phyloP scores from a whole-genome alignment of 225 moss, liverwort and hornwort species.

The Polytrichum formosum region DNA sequence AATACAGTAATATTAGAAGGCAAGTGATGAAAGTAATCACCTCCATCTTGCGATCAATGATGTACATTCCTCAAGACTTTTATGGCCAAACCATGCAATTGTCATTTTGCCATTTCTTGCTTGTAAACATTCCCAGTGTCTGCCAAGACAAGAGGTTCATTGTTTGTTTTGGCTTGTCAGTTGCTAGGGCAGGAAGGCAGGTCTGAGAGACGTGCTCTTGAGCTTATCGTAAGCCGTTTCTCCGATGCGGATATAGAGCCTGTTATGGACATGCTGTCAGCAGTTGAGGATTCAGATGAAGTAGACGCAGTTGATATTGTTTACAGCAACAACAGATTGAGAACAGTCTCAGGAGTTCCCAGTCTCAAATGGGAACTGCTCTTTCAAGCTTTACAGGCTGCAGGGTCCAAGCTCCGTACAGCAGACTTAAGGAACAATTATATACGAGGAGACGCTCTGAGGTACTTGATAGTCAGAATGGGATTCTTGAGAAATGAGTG shows the following conservation, averaged over 20 bases:
- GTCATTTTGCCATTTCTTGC: no score
- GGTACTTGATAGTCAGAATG: conserved; percentile 23
- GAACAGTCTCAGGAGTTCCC: conserved; percentile 6
- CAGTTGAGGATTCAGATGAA: conserved; percentile 32
- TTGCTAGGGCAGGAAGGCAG: conserved; percentile 32
- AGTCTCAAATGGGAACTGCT: conserved; percentile 57
- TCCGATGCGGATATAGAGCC: conserved; percentile 55
- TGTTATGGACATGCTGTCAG: conserved; percentile 51
- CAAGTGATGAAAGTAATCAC: no score
- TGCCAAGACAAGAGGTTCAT: conserved; percentile 11
- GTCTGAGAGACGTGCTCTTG: conserved; percentile 38
- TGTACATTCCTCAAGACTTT: no score
- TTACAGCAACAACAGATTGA: conserved; percentile 25
- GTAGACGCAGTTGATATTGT: conserved; percentile 60
- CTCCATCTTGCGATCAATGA: no score
- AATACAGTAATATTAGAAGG: no score
- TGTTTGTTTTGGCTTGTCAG: conserved; percentile 26
- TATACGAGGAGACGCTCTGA: conserved; percentile 60
- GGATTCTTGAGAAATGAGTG: no score
- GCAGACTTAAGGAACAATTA: conserved; percentile 56
- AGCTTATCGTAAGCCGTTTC: conserved; percentile 50
- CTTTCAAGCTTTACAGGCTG: conserved; percentile 65
- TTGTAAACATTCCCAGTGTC: not conserved
- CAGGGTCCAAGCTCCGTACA: conserved; percentile 62
- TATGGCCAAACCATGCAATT: no score